Percentiles rank a stretch among this genome's conserved stretches.
phyloP scores from a whole-genome alignment of 768 basidiomycete species.

The Thelephora ganbajun region DNA sequence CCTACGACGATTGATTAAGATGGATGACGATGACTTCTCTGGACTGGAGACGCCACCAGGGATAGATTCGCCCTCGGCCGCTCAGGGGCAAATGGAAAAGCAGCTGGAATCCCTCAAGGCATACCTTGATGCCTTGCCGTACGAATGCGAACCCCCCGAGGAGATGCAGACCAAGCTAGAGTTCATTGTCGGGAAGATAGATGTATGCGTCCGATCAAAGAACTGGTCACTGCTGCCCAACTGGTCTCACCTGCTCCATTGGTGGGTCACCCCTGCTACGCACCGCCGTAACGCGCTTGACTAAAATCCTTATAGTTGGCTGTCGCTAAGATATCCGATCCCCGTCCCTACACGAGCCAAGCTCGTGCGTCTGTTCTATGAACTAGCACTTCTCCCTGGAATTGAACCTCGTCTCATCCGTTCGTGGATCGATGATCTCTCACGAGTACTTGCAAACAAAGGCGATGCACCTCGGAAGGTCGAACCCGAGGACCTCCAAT shows the following conservation, averaged over 20 bases:
- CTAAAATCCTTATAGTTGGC: conserved; percentile 37
- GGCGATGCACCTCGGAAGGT: conserved; percentile 52
- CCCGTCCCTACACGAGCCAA: conserved; percentile 52
- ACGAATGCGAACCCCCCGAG: conserved; percentile 54
- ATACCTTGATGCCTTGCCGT: conserved; percentile 58
- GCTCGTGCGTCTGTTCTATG: conserved; percentile 65
- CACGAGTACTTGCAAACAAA: conserved; percentile 55
- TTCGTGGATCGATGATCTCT: conserved; percentile 69
- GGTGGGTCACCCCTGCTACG: conserved; percentile 26
- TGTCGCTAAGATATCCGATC: conserved; percentile 72
- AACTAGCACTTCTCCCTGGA: conserved; percentile 64
- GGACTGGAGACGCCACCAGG: conserved; percentile 29
- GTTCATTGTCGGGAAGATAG: conserved; percentile 52
- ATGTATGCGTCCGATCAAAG: conserved; percentile 56
- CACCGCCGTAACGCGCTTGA: neutral
- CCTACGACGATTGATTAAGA: conserved; percentile 12
- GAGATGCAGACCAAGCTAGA: conserved; percentile 63
- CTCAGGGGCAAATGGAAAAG: conserved; percentile 30
- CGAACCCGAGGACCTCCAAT: conserved; percentile 48
- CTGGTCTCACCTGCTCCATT: conserved; percentile 74
- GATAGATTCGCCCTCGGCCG: conserved; percentile 14
- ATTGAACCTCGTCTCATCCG: conserved; percentile 58
- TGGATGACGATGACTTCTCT: conserved; percentile 51
- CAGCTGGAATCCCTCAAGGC: conserved; percentile 47
- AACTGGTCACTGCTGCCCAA: conserved; percentile 62